Base-by-base conservation (phyloP, 306 rosid species). In the Pyrus betulifolia region DNA sequence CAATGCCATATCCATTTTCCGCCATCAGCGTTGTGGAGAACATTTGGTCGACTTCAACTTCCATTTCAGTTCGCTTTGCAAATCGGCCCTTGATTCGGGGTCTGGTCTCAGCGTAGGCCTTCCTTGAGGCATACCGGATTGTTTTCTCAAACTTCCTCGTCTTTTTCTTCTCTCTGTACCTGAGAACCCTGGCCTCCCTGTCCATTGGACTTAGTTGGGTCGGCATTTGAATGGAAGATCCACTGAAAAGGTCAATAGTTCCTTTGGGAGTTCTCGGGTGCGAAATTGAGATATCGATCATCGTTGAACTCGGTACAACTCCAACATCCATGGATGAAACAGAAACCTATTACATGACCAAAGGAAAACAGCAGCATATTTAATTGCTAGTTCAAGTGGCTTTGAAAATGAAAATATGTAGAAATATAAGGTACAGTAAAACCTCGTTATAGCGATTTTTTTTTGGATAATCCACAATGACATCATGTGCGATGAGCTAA, bases 21-120 rank as follows among this genome's bases (percentile, higher is more conserved):
- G 85, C 80, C 74, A 89, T 88, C 15, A 90, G 82, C 6, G 96
- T 0, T 73, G 91, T 62, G 69, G 97, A 87, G 85, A 90, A 90
- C 87, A 89, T 87, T 81, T 86, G 97, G 65, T 92, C 98, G 31
- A 90, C 89, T 77, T 94, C 91, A 18, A 88, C 87, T 61, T 90
- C 96, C 11, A 79, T 79, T 58, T 90, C 89, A 0, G 91, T 89
- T 78, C 97, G 68, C 79, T 90, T 95, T 0, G 97, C 99, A 5
- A 95, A 95, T 55, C 99, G 88, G 71, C 99, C 99, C 69, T 95
- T 95, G 79, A 95, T 91, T 1, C 99, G 89, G 0, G 97, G 99
- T 27, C 99, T 78, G 45, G 97, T 95, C 76, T 95, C 99, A 11
- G 99, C 99, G 62, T 95, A 95, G 49, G 99, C 99, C 78, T 95